Evolutionary conservation across 2,329 filamentous ascomycete species (phyloP).

Genomic region (Xylariales sp.): DNA sequence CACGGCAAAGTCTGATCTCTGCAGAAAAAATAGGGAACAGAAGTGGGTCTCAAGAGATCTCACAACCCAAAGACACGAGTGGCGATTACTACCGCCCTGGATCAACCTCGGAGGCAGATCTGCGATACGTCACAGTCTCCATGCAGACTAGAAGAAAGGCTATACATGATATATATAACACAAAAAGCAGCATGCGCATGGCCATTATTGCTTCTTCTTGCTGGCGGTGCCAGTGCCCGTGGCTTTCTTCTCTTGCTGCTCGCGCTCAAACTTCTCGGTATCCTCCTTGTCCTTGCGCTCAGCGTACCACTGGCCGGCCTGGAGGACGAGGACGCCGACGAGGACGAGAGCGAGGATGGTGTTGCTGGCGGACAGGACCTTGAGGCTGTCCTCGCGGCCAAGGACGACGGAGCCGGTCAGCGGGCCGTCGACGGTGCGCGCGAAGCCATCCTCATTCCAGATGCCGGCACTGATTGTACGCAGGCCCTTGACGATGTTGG

Average conservation of each 20-base stretch:
- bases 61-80: too few relatives aligned
- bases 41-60: too few relatives aligned
- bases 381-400: conserved; percentile 81
- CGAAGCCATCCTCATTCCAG: conserved; percentile 40
- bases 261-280: conserved; percentile 57
- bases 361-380: conserved; percentile 89
- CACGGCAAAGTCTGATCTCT: too few relatives aligned
- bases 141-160: too few relatives aligned
- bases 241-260: conserved; percentile 21
- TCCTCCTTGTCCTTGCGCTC: conserved; percentile 89
- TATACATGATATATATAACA: too few relatives aligned
- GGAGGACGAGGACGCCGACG: conserved; percentile 85
- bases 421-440: conserved; percentile 25
- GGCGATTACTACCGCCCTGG: too few relatives aligned
- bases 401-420: conserved; percentile 62
- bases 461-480: conserved; percentile 72
- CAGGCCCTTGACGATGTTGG: conserved; percentile 95
- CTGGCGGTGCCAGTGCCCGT: conserved; percentile 25
- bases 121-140: too few relatives aligned
- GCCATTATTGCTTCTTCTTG: conserved; percentile 13
- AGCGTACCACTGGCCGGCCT: conserved; percentile 98
- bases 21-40: too few relatives aligned
- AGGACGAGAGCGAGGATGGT: conserved; percentile 92
- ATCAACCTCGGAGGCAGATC: too few relatives aligned
- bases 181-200: background rate